Percentiles rank a stretch among this genome's conserved stretches.
Conservation (phyloP, 805 yeast species). For the Schizosaccharomyces cryophilus region DNA sequence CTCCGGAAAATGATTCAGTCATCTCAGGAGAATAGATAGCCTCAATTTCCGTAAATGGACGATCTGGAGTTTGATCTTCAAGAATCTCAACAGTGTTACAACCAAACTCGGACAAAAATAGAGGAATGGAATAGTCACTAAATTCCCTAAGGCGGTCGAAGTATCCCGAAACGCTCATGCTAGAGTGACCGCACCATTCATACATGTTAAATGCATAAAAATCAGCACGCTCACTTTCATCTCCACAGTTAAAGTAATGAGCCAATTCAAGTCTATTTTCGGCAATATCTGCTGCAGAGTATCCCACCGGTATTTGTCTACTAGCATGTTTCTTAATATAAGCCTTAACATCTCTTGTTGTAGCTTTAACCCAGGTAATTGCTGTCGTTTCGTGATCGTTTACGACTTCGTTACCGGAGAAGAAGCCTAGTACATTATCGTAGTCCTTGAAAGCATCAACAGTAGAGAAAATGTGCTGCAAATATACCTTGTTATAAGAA, state of each 20-base stretch:
- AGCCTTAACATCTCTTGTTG: constrained; percentile 56
- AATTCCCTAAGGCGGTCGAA: constrained; percentile 48
- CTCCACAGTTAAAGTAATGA: constrained; percentile 54
- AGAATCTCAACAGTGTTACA: not conserved
- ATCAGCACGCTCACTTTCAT: constrained; percentile 30
- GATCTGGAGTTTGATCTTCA: constrained; percentile 22
- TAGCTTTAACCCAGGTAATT: constrained; percentile 54
- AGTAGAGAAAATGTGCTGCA: constrained; percentile 52
- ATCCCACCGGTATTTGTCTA: constrained; percentile 68
- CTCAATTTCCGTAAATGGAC: constrained; percentile 65
- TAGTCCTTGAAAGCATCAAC: constrained; percentile 61
- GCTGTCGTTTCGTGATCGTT: constrained; percentile 43
- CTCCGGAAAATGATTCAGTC: constrained; percentile 42
- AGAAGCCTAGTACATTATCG: constrained; percentile 72
- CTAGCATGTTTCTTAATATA: constrained; percentile 28
- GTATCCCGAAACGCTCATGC: constrained; percentile 58
- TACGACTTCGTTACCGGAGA: constrained; percentile 78
- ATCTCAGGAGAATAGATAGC: constrained; percentile 26
- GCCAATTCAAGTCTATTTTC: constrained; percentile 52
- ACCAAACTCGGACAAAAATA: constrained; percentile 55
- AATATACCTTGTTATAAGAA: constrained; percentile 43
- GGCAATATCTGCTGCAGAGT: constrained; percentile 89
- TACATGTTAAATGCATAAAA: constrained; percentile 63
- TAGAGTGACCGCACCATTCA: constrained; percentile 74
- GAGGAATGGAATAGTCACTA: constrained; percentile 40